Percentiles rank a stretch among this genome's conserved stretches.
Evolutionary conservation across 768 basidiomycete species (phyloP).

Genomic region (Cantharellus anzutake): DNA sequence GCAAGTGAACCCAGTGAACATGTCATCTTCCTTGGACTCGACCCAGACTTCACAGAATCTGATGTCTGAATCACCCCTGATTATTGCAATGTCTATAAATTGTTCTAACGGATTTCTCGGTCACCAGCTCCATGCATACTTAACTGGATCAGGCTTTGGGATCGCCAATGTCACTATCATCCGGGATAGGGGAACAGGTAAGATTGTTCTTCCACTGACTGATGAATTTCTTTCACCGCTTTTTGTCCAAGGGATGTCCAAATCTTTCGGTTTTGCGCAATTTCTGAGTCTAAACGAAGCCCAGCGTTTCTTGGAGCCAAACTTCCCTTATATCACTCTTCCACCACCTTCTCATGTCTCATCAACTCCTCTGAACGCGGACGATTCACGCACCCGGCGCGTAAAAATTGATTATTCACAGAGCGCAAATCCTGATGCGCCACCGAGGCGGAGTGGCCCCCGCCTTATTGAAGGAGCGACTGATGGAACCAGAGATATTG

Average conservation of each 20-base stretch:
- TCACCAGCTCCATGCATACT: slow-evolving; percentile 56
- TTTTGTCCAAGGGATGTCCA: slow-evolving; percentile 68
- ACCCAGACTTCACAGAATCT: slow-evolving; percentile 80
- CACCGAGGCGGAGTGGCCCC: slow-evolving; percentile 19
- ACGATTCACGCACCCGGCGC: slow-evolving; percentile 60
- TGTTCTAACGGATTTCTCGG: background rate
- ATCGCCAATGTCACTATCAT: slow-evolving; percentile 87
- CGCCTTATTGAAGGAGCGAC: slow-evolving; percentile 41
- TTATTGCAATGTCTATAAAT: background rate
- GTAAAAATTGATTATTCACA: slow-evolving; percentile 95
- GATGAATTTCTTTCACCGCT: slow-evolving; percentile 46
- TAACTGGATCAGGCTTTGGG: slow-evolving; percentile 49
- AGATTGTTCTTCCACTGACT: slow-evolving; percentile 45
- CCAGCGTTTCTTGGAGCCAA: slow-evolving; percentile 73
- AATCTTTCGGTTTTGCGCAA: slow-evolving; percentile 94
- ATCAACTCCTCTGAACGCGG: background rate
- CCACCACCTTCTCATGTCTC: slow-evolving; percentile 60
- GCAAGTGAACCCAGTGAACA: slow-evolving; percentile 80
- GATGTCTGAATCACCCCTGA: slow-evolving; percentile 43
- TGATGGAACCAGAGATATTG: slow-evolving; percentile 93
- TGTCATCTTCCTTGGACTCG: slow-evolving; percentile 88
- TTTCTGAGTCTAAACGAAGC: slow-evolving; percentile 77
- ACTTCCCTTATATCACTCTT: slow-evolving; percentile 80
- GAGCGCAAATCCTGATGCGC: slow-evolving; percentile 38
- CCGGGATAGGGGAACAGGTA: slow-evolving; percentile 91